A percentile compares a stretch with the other conserved stretches of the same genome.
Evolutionary conservation across 306 rosid species (phyloP).

Genomic region (Cucumis cinereus): DNA sequence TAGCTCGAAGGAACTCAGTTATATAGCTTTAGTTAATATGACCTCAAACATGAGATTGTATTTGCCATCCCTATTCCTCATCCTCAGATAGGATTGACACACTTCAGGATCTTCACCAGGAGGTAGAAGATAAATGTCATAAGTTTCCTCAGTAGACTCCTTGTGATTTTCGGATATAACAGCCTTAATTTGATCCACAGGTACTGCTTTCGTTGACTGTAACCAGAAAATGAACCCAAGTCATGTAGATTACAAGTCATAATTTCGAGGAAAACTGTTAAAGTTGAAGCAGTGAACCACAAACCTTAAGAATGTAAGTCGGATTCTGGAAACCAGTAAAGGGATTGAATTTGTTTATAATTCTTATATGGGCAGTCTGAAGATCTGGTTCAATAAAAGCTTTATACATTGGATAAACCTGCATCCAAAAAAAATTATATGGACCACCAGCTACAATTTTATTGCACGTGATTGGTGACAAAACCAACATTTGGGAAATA

Average conservation of each 20-base stretch:
- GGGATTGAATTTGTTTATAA: slow-evolving; percentile 87
- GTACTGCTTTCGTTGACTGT: slow-evolving; percentile 69
- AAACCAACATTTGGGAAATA: slow-evolving; percentile 14
- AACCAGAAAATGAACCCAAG: slow-evolving; percentile 10
- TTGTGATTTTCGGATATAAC: slow-evolving; percentile 55
- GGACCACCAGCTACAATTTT: slow-evolving; percentile 14
- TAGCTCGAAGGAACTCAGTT: neutral
- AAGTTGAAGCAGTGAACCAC: slow-evolving; percentile 26
- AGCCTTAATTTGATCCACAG: slow-evolving; percentile 70
- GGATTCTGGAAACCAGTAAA: slow-evolving; percentile 97
- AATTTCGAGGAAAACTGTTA: neutral
- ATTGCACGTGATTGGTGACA: neutral
- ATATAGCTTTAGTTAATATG: slow-evolving; percentile 11
- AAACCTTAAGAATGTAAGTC: slow-evolving; percentile 75
- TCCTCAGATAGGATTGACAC: slow-evolving; percentile 95
- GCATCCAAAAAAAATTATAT: slow-evolving; percentile 12
- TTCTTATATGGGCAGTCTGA: slow-evolving; percentile 88
- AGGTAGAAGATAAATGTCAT: slow-evolving; percentile 95
- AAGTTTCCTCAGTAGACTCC: slow-evolving; percentile 83
- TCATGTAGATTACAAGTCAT: neutral
- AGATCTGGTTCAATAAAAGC: slow-evolving; percentile 99
- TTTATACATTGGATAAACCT: slow-evolving; percentile 99
- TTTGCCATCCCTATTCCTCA: slow-evolving; percentile 98
- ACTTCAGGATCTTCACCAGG: slow-evolving; percentile 99
- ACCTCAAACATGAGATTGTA: slow-evolving; percentile 99